These are phyloP conservation scores for Cyberlindnera suaveolens DNA, from an alignment of 805 yeast species.

Conservation along the genomic window DNA sequence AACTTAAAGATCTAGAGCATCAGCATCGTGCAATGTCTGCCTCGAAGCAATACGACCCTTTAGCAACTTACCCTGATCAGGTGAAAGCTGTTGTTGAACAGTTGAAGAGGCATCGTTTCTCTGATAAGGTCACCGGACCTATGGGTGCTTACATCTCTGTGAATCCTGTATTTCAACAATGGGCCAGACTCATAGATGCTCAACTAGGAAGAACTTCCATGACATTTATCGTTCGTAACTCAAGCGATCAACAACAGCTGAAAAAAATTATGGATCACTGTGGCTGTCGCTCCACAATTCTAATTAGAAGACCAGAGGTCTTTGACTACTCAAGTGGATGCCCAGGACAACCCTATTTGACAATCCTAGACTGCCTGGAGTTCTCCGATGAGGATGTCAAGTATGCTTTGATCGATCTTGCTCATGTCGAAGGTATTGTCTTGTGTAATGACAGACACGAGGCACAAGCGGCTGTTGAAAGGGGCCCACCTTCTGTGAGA, in stretches of 20 bases:
- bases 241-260: constrained; percentile 47
- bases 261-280: constrained; percentile 28
- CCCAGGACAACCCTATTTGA: constrained; percentile 36
- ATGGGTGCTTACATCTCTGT: constrained; percentile 57
- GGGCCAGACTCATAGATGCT: constrained; percentile 58
- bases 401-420: constrained; percentile 58
- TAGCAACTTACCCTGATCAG: constrained; percentile 1
- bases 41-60: constrained; percentile 7
- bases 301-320: constrained; percentile 48
- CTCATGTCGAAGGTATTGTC: constrained; percentile 51
- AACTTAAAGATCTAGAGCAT: constrained; percentile 1
- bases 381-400: constrained; percentile 48
- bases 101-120: constrained; percentile 31
- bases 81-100: constrained; percentile 3
- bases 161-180: constrained; percentile 44
- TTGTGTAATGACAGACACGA: constrained; percentile 44
- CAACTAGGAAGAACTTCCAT: constrained; percentile 43
- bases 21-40: background rate
- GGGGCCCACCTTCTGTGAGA: background rate
- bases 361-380: constrained; percentile 56
- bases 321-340: constrained; percentile 45
- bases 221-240: constrained; percentile 62
- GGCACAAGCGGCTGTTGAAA: constrained; percentile 41
- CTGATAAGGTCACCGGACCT: constrained; percentile 69
- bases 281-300: constrained; percentile 33